Evolutionary conservation across 169 alveolate species (phyloP).

Genomic region (Cryptosporidium felis): DNA sequence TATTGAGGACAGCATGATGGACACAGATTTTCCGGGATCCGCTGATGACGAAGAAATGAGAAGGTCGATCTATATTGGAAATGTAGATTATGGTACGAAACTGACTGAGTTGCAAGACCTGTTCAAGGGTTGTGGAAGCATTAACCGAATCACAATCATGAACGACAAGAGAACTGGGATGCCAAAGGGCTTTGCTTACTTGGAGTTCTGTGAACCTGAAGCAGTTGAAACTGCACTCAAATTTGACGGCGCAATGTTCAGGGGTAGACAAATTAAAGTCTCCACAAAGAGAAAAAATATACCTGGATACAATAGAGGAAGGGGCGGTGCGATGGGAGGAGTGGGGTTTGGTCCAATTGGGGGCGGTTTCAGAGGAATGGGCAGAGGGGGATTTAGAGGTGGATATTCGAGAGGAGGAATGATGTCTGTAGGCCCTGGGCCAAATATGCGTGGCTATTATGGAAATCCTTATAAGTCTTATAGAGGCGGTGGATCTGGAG

Average conservation of each 20-base stretch:
- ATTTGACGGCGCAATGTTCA: slow-evolving; percentile 64
- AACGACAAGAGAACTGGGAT: slow-evolving; percentile 63
- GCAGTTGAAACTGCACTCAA: slow-evolving; percentile 68
- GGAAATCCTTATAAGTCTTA: slow-evolving; percentile 31
- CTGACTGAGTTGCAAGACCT: slow-evolving; percentile 50
- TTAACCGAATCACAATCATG: slow-evolving; percentile 62
- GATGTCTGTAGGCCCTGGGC: slow-evolving; percentile 2
- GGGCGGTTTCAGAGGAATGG: no score
- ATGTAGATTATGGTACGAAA: slow-evolving; percentile 70
- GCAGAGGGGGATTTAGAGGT: no score
- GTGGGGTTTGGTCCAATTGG: slow-evolving; percentile 44
- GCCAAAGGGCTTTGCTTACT: slow-evolving; percentile 71
- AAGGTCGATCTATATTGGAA: slow-evolving; percentile 67
- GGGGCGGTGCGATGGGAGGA: slow-evolving; percentile 18
- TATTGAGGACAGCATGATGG: slow-evolving; percentile 33
- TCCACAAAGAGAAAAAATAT: slow-evolving; percentile 46
- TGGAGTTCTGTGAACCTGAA: slow-evolving; percentile 69
- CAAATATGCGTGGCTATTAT: slow-evolving; percentile 49
- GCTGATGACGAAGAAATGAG: slow-evolving; percentile 63
- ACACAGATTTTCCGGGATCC: slow-evolving; percentile 32
- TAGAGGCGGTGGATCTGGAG: slow-evolving; percentile 22
- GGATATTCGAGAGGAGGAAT: slow-evolving; percentile 12
- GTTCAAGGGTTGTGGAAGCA: slow-evolving; percentile 67
- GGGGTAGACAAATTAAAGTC: slow-evolving; percentile 70
- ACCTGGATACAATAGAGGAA: slow-evolving; percentile 42